phyloP scores from a whole-genome alignment of 495 filamentous ascomycete genomes.

The Neurospora tetrasperma region DNA sequence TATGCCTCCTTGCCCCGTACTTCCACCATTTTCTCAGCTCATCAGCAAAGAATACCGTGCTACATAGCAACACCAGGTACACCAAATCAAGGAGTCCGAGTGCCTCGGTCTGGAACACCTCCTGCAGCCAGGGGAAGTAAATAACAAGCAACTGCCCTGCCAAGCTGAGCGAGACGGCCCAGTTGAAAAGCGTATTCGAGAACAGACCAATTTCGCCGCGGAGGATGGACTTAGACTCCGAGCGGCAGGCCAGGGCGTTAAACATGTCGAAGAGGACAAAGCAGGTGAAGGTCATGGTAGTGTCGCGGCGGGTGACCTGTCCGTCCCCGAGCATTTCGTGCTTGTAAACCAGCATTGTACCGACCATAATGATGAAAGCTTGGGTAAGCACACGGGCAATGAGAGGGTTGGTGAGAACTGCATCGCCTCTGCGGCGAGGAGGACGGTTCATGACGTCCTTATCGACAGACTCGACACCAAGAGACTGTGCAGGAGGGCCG shows the following conservation, averaged over 20 bases:
- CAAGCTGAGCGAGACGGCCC: constrained; percentile 74
- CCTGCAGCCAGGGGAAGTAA: constrained; percentile 86
- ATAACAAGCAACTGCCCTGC: constrained; percentile 82
- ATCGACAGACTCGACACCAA: constrained; percentile 92
- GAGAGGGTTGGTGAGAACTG: constrained; percentile 74
- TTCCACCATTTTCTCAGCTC: constrained; percentile 72
- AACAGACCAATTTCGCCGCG: constrained; percentile 74
- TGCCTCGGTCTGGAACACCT: constrained; percentile 91
- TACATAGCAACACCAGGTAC: constrained; percentile 61
- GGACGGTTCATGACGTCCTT: constrained; percentile 89
- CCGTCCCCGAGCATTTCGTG: constrained; percentile 79
- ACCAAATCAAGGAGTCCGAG: constrained; percentile 62
- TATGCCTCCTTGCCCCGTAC: constrained; percentile 33
- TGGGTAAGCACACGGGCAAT: constrained; percentile 81
- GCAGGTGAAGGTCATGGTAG: constrained; percentile 98
- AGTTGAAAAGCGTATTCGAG: constrained; percentile 90
- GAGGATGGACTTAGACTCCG: constrained; percentile 79
- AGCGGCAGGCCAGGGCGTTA: constrained; percentile 88
- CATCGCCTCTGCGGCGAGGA: constrained; percentile 71
- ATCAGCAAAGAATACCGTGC: constrained; percentile 89
- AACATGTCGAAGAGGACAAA: constrained; percentile 99
- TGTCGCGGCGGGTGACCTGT: constrained; percentile 80
- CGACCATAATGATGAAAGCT: constrained; percentile 77
- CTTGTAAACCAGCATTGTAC: constrained; percentile 83
- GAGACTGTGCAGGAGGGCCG: constrained; percentile 90